Base-by-base conservation (phyloP, 495 filamentous ascomycete species). In the Hypoxylon trugodes region DNA sequence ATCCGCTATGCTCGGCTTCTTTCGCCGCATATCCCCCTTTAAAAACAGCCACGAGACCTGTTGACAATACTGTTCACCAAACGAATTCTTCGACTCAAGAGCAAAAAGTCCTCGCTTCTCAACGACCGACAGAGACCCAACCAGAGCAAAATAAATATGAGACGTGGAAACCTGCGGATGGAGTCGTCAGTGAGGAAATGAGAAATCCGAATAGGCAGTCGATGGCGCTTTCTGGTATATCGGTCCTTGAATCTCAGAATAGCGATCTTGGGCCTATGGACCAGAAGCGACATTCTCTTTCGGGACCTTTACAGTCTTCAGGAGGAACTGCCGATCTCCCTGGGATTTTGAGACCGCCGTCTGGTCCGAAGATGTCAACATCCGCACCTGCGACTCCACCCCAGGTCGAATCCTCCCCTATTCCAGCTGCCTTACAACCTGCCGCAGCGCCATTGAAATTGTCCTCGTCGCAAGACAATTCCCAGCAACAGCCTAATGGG, bases 131-230 rank as follows among this genome's bases (percentile, higher is more conserved):
- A 1, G 62, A 48, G 19, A 18, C n/a, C n/a, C 45, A 43, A 9
- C 19, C 38, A 35, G 36, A 60, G 3, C 63, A 68, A 32, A 68
- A 57, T 41, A 65, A 64, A 40, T 74, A 73, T 33, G 68, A 73
- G 40, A 73, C 76, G 8, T 77, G 73, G 51, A 75, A 72, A 18
- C 71, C 76, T 5, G 32, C 66, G 1, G 59, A 56, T 5, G 54
- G 42, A 4, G 32, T 51, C 19, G 19, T 15, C 12, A 42, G 42
- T 2, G 61, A 67, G 18, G 61, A 43, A 26, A n/a, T 7, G 13
- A 57, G 59, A 12, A 54, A 48, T 24, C 9, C 38, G 9, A 55
- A 60, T 19, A 62, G 57, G 13, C 33, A 46, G 15, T 62, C 69
- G 1, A 57, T 68, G 43, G 33, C 24, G 12, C 45, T 60, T 10